phyloP scores from a whole-genome alignment of 2,329 filamentous ascomycete species.

The Venturia carpophila region DNA sequence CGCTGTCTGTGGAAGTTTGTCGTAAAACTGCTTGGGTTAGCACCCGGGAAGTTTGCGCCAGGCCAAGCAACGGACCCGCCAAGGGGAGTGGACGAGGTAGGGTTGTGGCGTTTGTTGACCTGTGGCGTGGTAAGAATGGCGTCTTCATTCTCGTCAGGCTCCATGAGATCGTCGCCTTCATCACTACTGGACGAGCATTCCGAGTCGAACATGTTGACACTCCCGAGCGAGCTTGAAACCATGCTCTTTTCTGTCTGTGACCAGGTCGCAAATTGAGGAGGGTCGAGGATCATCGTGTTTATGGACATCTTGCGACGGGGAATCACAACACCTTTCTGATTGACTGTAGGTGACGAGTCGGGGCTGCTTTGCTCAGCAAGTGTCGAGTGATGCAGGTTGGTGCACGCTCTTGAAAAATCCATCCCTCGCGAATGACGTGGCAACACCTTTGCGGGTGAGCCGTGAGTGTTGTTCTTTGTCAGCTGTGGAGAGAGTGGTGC shows the following conservation, averaged over 20 bases:
- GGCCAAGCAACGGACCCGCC: slow-evolving; percentile 59
- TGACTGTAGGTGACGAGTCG: slow-evolving; percentile 81
- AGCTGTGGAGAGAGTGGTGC: slow-evolving; percentile 76
- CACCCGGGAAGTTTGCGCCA: slow-evolving; percentile 54
- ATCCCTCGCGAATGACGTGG: slow-evolving; percentile 82
- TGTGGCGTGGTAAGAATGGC: slow-evolving; percentile 78
- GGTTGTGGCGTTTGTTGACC: slow-evolving; percentile 50
- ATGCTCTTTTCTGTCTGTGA: slow-evolving; percentile 44
- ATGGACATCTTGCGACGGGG: slow-evolving; percentile 38
- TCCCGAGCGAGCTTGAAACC: slow-evolving; percentile 69
- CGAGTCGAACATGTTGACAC: slow-evolving; percentile 68
- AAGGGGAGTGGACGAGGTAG: slow-evolving; percentile 41
- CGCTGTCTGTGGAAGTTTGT: slow-evolving; percentile 67
- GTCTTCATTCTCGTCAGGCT: slow-evolving; percentile 50
- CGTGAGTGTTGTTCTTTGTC: slow-evolving; percentile 76
- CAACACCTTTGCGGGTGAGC: slow-evolving; percentile 78
- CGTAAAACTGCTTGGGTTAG: slow-evolving; percentile 1
- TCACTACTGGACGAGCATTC: slow-evolving; percentile 68
- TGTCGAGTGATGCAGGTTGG: slow-evolving; percentile 90
- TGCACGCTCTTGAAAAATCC: slow-evolving; percentile 88
- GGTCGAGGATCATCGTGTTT: slow-evolving; percentile 28
- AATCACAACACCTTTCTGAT: slow-evolving; percentile 55
- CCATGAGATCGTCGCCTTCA: slow-evolving; percentile 46
- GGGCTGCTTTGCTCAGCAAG: slow-evolving; percentile 81
- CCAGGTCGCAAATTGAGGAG: slow-evolving; percentile 19